A percentile compares a stretch with the other conserved stretches of the same genome.
These are phyloP conservation scores for Cladosporium sp. DNA, from an alignment of 2,329 filamentous ascomycete genomes.

Conservation along the genomic window DNA sequence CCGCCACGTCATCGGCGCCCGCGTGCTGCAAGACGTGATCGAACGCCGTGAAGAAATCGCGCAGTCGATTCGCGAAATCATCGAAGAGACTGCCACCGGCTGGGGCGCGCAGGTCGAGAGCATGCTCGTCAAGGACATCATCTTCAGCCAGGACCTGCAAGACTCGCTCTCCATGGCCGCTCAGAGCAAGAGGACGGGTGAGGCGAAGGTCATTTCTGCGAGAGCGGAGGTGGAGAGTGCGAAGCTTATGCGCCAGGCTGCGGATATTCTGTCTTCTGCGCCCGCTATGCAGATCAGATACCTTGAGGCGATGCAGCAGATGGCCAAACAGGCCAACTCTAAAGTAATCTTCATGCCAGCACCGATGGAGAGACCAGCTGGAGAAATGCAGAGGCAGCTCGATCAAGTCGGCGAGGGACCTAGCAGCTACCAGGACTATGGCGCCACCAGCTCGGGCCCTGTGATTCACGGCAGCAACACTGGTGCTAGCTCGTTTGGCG, in stretches of 20 bases:
- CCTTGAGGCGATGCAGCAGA: conserved; percentile 96
- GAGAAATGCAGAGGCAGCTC: conserved; percentile 45
- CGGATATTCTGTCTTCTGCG: conserved; percentile 85
- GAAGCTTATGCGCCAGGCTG: conserved; percentile 85
- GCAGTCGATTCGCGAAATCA: conserved; percentile 91
- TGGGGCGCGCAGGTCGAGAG: conserved; percentile 97
- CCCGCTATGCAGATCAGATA: conserved; percentile 97
- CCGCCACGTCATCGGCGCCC: conserved; percentile 91
- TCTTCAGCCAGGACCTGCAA: conserved; percentile 93
- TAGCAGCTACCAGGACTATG: conserved; percentile 39
- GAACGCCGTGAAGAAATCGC: conserved; percentile 97
- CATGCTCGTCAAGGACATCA: conserved; percentile 99
- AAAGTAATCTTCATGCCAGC: conserved; percentile 81
- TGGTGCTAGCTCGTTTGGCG: conserved; percentile 26
- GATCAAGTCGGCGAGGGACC: conserved; percentile 54
- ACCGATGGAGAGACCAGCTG: conserved; percentile 27
- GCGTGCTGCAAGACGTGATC: conserved; percentile 95
- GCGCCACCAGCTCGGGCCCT: conserved; percentile 14
- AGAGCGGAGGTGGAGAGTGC: conserved; percentile 94
- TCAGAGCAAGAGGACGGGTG: conserved; percentile 96
- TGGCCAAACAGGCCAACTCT: conserved; percentile 88
- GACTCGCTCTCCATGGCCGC: conserved; percentile 97
- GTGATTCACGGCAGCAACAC: conserved; percentile 9
- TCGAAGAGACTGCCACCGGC: conserved; percentile 86
- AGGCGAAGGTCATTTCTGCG: conserved; percentile 96